phyloP scores from a whole-genome alignment of 225 moss, liverwort and hornwort species.

The Climacium dendroides region DNA sequence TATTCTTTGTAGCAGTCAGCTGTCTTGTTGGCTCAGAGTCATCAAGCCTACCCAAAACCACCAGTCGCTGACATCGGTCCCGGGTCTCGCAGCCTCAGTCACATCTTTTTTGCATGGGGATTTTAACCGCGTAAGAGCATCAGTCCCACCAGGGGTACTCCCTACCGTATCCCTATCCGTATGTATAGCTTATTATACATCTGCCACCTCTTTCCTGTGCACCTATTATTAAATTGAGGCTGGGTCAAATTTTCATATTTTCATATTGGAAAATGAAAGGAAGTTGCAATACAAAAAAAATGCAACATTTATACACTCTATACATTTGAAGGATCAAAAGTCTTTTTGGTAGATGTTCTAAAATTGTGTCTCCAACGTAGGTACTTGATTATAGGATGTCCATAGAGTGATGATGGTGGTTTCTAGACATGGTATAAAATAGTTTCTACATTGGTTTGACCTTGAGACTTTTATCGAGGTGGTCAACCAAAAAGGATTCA shows the following conservation, averaged over 20 bases:
- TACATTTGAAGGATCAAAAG: neutral
- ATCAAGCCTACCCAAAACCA: neutral
- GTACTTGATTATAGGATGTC: neutral
- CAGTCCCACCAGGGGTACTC: too few species aligned
- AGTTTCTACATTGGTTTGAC: neutral
- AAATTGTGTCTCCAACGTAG: accelerated
- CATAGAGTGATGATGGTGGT: accelerated
- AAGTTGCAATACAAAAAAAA: neutral
- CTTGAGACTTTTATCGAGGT: accelerated
- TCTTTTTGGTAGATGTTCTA: neutral
- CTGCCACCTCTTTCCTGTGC: too few species aligned
- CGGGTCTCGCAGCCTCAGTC: neutral
- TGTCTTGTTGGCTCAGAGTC: neutral
- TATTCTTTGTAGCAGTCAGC: neutral
- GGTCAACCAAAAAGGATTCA: neutral
- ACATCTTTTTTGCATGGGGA: neutral
- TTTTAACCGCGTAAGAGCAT: neutral
- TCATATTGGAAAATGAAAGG: too few species aligned
- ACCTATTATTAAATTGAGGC: accelerated
- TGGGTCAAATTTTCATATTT: neutral
- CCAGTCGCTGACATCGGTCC: neutral
- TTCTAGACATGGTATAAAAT: neutral
- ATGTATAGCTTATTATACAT: too few species aligned
- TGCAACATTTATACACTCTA: accelerated
- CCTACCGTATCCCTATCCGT: too few species aligned